Evolutionary conservation across 2,329 filamentous ascomycete species (phyloP).

Genomic region (Fusarium sp.): DNA sequence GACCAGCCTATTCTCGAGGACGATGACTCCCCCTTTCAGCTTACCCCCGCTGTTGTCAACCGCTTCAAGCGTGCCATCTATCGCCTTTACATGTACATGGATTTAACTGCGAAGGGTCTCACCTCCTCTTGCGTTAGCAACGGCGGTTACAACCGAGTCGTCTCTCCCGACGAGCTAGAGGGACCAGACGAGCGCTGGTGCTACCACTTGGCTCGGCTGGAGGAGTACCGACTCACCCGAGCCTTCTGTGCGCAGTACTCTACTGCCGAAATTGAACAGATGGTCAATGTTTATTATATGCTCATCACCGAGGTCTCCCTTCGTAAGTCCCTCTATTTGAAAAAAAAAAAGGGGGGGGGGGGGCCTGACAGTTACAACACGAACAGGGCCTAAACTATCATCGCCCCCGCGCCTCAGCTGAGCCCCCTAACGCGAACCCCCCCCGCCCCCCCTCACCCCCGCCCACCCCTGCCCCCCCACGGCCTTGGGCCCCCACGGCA

Average conservation of each 20-base stretch:
- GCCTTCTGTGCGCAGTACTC: conserved; percentile 5
- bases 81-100: conserved; percentile 9
- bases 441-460: no score
- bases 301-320: conserved; percentile 7
- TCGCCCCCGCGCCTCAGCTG: no score
- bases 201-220: neutral
- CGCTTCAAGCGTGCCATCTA: conserved; percentile 10
- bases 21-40: neutral
- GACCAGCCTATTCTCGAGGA: neutral
- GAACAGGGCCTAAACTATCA: no score
- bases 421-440: no score
- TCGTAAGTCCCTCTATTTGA: neutral
- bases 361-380: no score
- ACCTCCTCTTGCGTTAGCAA: neutral
- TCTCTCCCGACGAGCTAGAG: neutral
- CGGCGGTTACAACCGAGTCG: neutral
- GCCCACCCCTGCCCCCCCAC: no score
- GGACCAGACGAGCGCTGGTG: neutral
- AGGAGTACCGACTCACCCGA: conserved; percentile 4
- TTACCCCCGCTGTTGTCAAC: neutral
- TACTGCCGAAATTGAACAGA: conserved; percentile 10
- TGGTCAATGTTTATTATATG: neutral
- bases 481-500: no score
- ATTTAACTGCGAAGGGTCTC: neutral
- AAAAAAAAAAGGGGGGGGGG: no score